Conservation (phyloP, 805 yeast species). For the Candida awuae region DNA sequence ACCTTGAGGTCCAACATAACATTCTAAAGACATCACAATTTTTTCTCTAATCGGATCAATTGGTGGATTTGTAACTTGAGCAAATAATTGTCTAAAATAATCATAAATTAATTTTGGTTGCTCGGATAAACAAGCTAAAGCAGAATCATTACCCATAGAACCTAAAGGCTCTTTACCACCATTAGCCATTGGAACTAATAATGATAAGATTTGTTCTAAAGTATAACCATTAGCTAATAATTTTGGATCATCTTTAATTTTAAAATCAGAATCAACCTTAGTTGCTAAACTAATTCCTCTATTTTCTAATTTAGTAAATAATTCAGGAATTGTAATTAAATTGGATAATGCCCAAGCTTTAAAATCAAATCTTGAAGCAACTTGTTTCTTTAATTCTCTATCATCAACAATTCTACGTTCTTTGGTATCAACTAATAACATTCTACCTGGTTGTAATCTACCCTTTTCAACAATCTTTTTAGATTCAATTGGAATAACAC, state of each 20-base stretch:
- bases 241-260: constrained; percentile 75
- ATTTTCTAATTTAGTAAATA: constrained; percentile 49
- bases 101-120: constrained; percentile 88
- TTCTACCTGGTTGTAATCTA: constrained; percentile 90
- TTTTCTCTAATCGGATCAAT: constrained; percentile 96
- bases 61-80: constrained; percentile 98
- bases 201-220: constrained; percentile 78
- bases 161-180: constrained; percentile 93
- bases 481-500: constrained; percentile 86
- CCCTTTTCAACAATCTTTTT: constrained; percentile 83
- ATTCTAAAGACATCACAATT: constrained; percentile 94
- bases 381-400: constrained; percentile 71
- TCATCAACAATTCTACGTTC: constrained; percentile 92
- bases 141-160: constrained; percentile 97
- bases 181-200: constrained; percentile 88
- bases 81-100: constrained; percentile 91
- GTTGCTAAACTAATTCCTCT: constrained; percentile 27
- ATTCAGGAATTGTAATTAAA: constrained; percentile 74
- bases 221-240: constrained; percentile 86
- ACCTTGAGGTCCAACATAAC: constrained; percentile 98
- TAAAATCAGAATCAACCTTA: constrained; percentile 27
- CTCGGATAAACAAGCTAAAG: constrained; percentile 88
- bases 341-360: constrained; percentile 88
- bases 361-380: constrained; percentile 81
- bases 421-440: constrained; percentile 90